phyloP scores from a whole-genome alignment of 2,329 filamentous ascomycete species.

The Stagonosporopsis chrysanthemi region DNA sequence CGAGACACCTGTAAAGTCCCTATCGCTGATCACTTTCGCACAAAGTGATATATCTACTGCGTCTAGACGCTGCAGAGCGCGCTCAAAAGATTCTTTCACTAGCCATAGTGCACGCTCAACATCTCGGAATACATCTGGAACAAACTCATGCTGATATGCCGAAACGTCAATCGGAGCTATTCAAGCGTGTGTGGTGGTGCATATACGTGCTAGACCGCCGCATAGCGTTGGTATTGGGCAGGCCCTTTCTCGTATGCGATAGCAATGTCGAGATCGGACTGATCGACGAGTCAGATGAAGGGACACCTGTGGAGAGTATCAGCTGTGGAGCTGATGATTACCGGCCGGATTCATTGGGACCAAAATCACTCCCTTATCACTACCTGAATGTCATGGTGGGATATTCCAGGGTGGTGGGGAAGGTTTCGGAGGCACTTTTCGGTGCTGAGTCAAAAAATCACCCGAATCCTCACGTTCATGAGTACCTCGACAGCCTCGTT shows the following conservation, averaged over 20 bases:
- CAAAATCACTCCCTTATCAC: background rate
- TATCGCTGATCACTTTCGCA: background rate
- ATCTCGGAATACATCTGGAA: background rate
- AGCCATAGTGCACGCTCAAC: background rate
- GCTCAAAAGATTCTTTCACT: background rate
- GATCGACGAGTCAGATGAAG: background rate
- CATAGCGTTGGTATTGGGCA: background rate
- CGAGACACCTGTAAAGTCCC: background rate
- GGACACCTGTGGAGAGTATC: background rate
- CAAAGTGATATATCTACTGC: background rate
- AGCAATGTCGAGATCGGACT: background rate
- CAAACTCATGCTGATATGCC: background rate
- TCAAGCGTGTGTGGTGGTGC: background rate
- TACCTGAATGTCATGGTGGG: slow-evolving; percentile 5
- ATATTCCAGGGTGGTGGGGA: background rate
- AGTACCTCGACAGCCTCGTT: too few relatives aligned
- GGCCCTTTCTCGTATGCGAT: background rate
- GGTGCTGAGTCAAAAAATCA: too few relatives aligned
- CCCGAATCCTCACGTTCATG: too few relatives aligned
- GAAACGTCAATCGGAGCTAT: background rate
- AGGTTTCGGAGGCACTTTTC: background rate
- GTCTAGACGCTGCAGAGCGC: background rate
- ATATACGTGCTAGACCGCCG: background rate
- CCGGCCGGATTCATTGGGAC: background rate
- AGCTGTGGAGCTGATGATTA: background rate